These are phyloP conservation scores for Penicillium cataractarum DNA, from an alignment of 495 filamentous ascomycete genomes.

Conservation along the genomic window DNA sequence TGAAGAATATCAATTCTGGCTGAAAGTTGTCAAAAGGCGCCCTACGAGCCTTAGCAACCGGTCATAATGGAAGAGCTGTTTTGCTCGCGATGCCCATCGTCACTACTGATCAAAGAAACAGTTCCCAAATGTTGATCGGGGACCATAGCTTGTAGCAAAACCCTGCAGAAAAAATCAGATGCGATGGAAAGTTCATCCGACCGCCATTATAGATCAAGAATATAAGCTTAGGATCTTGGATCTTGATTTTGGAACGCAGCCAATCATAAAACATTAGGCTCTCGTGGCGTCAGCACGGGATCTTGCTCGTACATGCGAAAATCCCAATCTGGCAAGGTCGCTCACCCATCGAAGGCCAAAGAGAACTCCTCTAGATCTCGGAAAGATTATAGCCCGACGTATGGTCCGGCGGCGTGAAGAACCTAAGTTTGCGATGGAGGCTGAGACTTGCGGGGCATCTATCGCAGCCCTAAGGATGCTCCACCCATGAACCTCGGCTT, in stretches of 20 bases:
- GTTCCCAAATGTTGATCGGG: neutral
- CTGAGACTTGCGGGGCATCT: constrained; percentile 4
- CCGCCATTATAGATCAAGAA: constrained; percentile 4
- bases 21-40: neutral
- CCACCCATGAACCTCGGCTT: constrained; percentile 15
- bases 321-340: constrained; percentile 10
- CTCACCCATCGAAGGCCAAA: constrained; percentile 11
- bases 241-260: constrained; percentile 6
- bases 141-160: constrained; percentile 5
- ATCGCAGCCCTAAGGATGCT: constrained; percentile 5
- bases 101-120: constrained; percentile 5
- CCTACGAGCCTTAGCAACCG: neutral
- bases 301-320: constrained; percentile 2
- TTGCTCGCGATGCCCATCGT: neutral
- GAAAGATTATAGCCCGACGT: constrained; percentile 16
- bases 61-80: neutral
- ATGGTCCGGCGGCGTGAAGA: neutral
- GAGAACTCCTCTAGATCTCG: constrained; percentile 7
- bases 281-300: constrained; percentile 13
- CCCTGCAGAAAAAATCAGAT: neutral
- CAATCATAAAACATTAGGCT: constrained; percentile 5
- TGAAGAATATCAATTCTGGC: neutral
- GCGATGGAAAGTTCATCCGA: constrained; percentile 11
- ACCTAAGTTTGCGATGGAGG: constrained; percentile 6
- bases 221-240: constrained; percentile 12